These are phyloP conservation scores for Macrophomina tecta DNA, from an alignment of 2,329 filamentous ascomycete species.

Conservation along the genomic window DNA sequence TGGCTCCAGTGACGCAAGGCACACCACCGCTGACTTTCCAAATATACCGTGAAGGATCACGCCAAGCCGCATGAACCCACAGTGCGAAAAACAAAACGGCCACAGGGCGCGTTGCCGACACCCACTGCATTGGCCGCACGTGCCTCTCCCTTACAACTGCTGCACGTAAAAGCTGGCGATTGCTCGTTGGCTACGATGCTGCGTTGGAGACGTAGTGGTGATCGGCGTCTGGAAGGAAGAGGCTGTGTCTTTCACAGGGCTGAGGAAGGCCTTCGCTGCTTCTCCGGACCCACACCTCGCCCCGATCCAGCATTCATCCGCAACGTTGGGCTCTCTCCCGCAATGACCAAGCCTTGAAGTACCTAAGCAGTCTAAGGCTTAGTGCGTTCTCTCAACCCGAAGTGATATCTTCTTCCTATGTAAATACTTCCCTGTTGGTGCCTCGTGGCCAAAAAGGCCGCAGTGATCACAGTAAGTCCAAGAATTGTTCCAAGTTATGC, in stretches of 20 bases:
- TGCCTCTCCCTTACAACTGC: not conserved
- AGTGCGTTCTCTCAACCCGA: not conserved
- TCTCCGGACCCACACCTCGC: slow-evolving; percentile 10
- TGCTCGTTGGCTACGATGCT: not conserved
- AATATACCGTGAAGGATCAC: slow-evolving; percentile 17
- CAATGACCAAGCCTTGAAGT: not conserved
- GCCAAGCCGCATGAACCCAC: slow-evolving; percentile 1
- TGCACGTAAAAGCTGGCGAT: not conserved
- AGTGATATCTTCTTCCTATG: too few relatives aligned
- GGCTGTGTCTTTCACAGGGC: slow-evolving; percentile 19
- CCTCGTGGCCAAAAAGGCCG: too few relatives aligned
- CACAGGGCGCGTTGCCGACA: slow-evolving; percentile 6
- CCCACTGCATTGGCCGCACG: slow-evolving; percentile 4
- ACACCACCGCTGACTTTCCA: slow-evolving; percentile 1
- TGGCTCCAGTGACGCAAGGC: slow-evolving; percentile 1
- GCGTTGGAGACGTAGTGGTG: not conserved
- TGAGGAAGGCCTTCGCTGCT: slow-evolving; percentile 14
- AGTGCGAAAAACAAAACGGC: not conserved
- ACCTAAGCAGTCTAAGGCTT: not conserved
- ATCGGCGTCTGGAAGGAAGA: slow-evolving; percentile 20
- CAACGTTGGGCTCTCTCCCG: not conserved
- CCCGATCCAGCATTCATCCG: not conserved
- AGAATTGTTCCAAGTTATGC: not conserved
- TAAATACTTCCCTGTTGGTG: too few relatives aligned
- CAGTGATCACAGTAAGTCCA: not conserved